Conservation (phyloP, 139 green algal genomes). For the Limnomonas spitsbergensis region DNA sequence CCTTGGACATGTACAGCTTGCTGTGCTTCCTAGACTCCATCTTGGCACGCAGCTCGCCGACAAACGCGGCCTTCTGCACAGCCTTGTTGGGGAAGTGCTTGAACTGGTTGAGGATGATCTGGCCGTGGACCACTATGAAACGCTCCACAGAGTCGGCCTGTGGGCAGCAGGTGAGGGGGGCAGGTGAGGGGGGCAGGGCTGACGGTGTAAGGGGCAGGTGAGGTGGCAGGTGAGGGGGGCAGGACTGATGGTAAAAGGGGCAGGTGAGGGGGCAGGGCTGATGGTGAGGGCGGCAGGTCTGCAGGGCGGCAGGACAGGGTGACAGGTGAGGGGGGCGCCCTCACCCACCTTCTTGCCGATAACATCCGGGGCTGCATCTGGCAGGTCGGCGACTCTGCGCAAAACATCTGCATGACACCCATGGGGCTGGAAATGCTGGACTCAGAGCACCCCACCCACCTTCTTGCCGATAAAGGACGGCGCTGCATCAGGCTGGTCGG, state of each 20-base stretch:
- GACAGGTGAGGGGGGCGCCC: no score
- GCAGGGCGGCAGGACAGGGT: no score
- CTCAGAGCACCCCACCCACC: slow-evolving; percentile 52
- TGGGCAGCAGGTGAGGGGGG: no score
- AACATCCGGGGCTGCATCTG: slow-evolving; percentile 43
- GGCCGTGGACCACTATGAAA: slow-evolving; percentile 89
- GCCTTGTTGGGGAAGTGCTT: slow-evolving; percentile 65
- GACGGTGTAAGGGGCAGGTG: not conserved
- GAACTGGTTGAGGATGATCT: slow-evolving; percentile 92
- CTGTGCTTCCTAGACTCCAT: slow-evolving; percentile 73
- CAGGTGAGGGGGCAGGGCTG: no score
- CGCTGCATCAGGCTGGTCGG: slow-evolving; percentile 34
- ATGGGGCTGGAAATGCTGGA: slow-evolving; percentile 59
- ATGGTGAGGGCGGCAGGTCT: no score
- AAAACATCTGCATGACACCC: slow-evolving; percentile 77
- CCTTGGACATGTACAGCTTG: slow-evolving; percentile 80
- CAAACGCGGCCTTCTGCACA: slow-evolving; percentile 73
- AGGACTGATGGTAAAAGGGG: no score
- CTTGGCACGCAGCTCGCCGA: slow-evolving; percentile 44
- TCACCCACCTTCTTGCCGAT: slow-evolving; percentile 68
- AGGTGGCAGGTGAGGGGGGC: not conserved
- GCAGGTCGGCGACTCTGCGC: slow-evolving; percentile 51
- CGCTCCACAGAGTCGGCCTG: slow-evolving; percentile 73
- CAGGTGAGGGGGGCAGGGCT: no score
- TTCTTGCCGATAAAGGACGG: slow-evolving; percentile 66